Conservation (phyloP, 1,284 basidiomycete genomes). For the Leccinum fallax region DNA sequence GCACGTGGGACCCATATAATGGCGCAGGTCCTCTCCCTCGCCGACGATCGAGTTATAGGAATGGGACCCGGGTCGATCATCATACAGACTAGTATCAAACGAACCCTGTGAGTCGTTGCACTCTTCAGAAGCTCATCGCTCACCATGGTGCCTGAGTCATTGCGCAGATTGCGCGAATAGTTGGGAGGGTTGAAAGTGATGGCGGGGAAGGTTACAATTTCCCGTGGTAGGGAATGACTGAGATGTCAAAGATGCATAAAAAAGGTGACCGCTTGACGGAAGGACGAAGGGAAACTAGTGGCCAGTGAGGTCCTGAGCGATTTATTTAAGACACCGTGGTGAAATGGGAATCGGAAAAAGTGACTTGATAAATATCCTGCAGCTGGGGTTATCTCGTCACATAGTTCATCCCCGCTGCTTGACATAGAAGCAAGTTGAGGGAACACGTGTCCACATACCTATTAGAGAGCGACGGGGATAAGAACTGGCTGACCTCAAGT, state of each 20-base stretch:
- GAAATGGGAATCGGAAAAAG: constrained; percentile 13
- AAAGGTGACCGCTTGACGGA: constrained; percentile 6
- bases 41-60: background rate
- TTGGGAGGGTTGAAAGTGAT: background rate
- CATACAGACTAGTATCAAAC: constrained; percentile 10
- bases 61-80: constrained; percentile 6
- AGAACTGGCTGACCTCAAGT: constrained; percentile 2
- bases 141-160: constrained; percentile 22
- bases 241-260: constrained; percentile 23
- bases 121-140: background rate
- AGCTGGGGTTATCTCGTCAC: constrained; percentile 16
- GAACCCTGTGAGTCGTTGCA: constrained; percentile 1
- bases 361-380: constrained; percentile 17
- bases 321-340: constrained; percentile 28
- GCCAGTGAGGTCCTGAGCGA: constrained; percentile 6
- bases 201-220: constrained; percentile 4
- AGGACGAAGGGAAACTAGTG: constrained; percentile 4
- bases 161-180: background rate
- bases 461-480: constrained; percentile 19
- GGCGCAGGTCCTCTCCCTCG: constrained; percentile 2
- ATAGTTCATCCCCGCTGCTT: constrained; percentile 22
- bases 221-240: constrained; percentile 12
- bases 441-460: constrained; percentile 27
- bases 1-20: constrained; percentile 10
- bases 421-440: constrained; percentile 13